Conservation (phyloP, 805 yeast species). For the Candida xyloterini region DNA sequence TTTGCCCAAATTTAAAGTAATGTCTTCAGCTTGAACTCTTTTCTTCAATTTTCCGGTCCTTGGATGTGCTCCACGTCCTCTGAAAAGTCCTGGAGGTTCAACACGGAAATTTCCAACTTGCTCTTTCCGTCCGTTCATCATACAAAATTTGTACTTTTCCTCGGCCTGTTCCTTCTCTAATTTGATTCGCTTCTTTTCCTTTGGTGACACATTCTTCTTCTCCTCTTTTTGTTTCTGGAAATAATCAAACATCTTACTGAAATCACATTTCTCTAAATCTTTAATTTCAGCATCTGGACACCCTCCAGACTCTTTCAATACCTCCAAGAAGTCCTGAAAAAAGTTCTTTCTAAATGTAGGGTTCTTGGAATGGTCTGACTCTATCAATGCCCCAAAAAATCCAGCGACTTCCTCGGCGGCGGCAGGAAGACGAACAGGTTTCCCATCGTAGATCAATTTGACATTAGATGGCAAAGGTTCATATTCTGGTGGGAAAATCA, state of each 20-base stretch:
- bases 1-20: constrained; percentile 75
- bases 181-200: constrained; percentile 73
- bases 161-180: constrained; percentile 72
- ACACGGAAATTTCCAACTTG: constrained; percentile 91
- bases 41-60: constrained; percentile 88
- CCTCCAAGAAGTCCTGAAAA: constrained; percentile 71
- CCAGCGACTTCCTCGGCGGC: constrained; percentile 97
- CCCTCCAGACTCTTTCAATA: constrained; percentile 70
- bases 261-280: constrained; percentile 71
- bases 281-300: constrained; percentile 46
- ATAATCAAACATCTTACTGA: constrained; percentile 66
- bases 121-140: constrained; percentile 82
- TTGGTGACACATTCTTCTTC: constrained; percentile 62
- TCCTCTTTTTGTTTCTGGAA: constrained; percentile 69
- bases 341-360: constrained; percentile 85
- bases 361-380: constrained; percentile 84
- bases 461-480: constrained; percentile 79
- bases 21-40: constrained; percentile 86
- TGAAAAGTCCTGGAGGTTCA: constrained; percentile 93
- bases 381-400: constrained; percentile 83
- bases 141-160: constrained; percentile 77
- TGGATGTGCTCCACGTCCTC: constrained; percentile 98
- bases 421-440: constrained; percentile 68
- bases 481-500: constrained; percentile 88
- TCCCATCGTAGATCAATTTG: constrained; percentile 71